Evolutionary conservation across 176 grass and related monocot genomes (phyloP).

Genomic region (Eleusine coracana): DNA sequence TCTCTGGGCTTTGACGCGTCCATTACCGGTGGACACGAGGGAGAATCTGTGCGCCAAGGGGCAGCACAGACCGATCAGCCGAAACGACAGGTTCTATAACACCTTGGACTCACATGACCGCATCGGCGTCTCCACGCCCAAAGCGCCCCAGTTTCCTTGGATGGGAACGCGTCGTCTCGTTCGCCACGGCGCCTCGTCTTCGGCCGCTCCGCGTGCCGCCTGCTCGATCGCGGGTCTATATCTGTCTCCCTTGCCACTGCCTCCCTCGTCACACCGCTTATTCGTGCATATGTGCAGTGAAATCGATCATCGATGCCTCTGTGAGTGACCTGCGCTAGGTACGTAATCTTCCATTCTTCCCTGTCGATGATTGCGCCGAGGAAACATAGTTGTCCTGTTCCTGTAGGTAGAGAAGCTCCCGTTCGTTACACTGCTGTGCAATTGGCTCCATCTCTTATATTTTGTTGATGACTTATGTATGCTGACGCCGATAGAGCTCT

Average conservation of each 20-base stretch:
- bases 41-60: background rate
- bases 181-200: slow-evolving; percentile 26
- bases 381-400: background rate
- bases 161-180: slow-evolving; percentile 12
- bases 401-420: background rate
- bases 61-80: background rate
- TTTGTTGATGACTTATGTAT: background rate
- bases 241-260: background rate
- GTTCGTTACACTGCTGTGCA: background rate
- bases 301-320: background rate
- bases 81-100: background rate
- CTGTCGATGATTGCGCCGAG: no score
- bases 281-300: background rate
- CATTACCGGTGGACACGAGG: background rate
- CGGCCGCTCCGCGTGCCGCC: background rate
- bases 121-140: slow-evolving; percentile 17
- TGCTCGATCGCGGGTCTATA: background rate
- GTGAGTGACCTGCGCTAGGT: background rate
- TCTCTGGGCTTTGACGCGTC: background rate
- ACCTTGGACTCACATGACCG: background rate
- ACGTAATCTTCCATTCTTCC: background rate
- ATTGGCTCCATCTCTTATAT: background rate
- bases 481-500: background rate
- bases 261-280: background rate
- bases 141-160: slow-evolving; percentile 12